Evolutionary conservation across 768 basidiomycete genomes (phyloP), one percentile per base, ranked within the genome.

Genomic region (Pisolithus marmoratus): DNA sequence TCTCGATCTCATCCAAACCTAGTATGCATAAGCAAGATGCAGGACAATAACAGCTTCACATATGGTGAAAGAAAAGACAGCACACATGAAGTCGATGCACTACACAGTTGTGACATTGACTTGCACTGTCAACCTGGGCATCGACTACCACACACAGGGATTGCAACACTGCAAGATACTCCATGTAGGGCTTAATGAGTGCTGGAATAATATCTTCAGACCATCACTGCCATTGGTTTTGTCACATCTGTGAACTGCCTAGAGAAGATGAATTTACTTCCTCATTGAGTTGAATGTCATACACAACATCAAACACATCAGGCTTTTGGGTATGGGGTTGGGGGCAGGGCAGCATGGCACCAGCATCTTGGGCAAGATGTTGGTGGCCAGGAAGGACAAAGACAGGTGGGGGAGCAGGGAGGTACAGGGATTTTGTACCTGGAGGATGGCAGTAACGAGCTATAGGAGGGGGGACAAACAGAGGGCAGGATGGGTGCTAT

Each of bases 1-100:
- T 54, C 12, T n/a, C 8, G 2, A 54, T 44, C 17, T 48, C 40
- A 43, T 55, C 48, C 36, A 57, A 27, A 20, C 26, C 55, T 57
- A 22, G 38, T 40, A 26, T 4, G 7, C 26, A 26, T 26, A 26
- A 26, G 26, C 38, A n/a, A n/a, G n/a, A n/a, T n/a, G n/a, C n/a
- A n/a, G n/a, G n/a, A n/a, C n/a, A n/a, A n/a, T n/a, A n/a, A 40
- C 7, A n/a, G 20, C 20, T 14, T 40, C 3, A 40, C 38, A 40
- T n/a, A 40, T n/a, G 38, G 38, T 40, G n/a, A 40, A 40, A 40
- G 38, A 40, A 40, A 8, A 40, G 38, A n/a, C 38, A 40, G 38
- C 38, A 40, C 3, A 40, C 38, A 40, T 40, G 17, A 7, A 40
- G 38, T n/a, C 38, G 8, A 14, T 40, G 17, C 2, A 40, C 14